A percentile compares a stretch with the other conserved stretches of the same genome.
Evolutionary conservation across 805 yeast genomes (phyloP).

Genomic region (Ogataea nitratoaversa): DNA sequence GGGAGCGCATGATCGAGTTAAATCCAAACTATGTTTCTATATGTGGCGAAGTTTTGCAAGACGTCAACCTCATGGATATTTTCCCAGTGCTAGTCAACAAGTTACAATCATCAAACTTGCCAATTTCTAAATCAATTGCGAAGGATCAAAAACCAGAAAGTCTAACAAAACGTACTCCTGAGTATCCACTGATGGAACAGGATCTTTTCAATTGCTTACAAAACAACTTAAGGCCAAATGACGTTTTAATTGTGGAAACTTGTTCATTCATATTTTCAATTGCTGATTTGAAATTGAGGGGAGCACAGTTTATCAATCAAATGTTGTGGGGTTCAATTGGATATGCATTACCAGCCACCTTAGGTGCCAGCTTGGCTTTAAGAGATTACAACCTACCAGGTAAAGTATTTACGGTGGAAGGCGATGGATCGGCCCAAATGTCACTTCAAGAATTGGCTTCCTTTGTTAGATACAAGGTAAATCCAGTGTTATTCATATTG

Average conservation of each 20-base stretch:
- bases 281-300: slow-evolving; percentile 34
- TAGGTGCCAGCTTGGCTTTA: slow-evolving; percentile 43
- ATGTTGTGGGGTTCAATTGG: slow-evolving; percentile 48
- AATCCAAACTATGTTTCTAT: slow-evolving; percentile 40
- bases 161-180: background rate
- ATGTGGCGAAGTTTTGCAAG: slow-evolving; percentile 28
- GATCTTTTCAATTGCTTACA: slow-evolving; percentile 35
- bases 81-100: slow-evolving; percentile 32
- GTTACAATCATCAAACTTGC: slow-evolving; percentile 30
- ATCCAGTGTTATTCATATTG: slow-evolving; percentile 40
- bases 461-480: slow-evolving; percentile 35
- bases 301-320: slow-evolving; percentile 35
- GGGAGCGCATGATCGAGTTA: slow-evolving; percentile 29
- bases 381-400: slow-evolving; percentile 36
- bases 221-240: slow-evolving; percentile 32
- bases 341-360: slow-evolving; percentile 47
- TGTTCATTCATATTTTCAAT: slow-evolving; percentile 44
- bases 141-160: background rate
- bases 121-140: slow-evolving; percentile 3
- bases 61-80: slow-evolving; percentile 31
- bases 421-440: slow-evolving; percentile 59
- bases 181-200: slow-evolving; percentile 27
- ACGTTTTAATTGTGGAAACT: slow-evolving; percentile 41
- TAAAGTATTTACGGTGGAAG: slow-evolving; percentile 42
- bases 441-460: slow-evolving; percentile 46